Evolutionary conservation across 1,139 yeast genomes (phyloP).

Genomic region (Blastobotrys proliferans): DNA sequence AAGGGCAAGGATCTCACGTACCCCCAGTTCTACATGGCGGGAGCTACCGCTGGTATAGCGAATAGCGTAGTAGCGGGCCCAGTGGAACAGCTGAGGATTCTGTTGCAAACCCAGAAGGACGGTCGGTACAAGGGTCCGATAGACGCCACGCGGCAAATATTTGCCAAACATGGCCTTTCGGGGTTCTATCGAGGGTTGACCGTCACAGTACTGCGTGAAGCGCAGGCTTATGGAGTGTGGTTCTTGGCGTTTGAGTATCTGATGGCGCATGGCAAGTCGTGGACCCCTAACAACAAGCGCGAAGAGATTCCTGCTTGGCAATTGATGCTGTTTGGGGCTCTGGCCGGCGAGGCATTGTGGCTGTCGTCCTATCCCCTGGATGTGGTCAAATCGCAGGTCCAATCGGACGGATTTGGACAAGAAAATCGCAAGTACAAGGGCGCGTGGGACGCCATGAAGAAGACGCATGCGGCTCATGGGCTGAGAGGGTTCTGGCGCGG

Average conservation of each 20-base stretch:
- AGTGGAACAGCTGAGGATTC: constrained; percentile 69
- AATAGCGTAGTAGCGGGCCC: constrained; percentile 71
- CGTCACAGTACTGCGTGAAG: constrained; percentile 61
- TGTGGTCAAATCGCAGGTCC: constrained; percentile 66
- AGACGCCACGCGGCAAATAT: constrained; percentile 49
- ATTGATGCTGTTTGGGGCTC: constrained; percentile 58
- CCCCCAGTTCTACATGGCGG: constrained; percentile 65
- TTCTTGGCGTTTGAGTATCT: constrained; percentile 66
- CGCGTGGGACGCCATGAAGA: constrained; percentile 43
- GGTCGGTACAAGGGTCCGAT: constrained; percentile 42
- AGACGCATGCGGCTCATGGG: constrained; percentile 48
- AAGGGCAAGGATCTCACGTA: constrained; percentile 42
- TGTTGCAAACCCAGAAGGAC: constrained; percentile 55
- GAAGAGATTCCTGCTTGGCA: constrained; percentile 58
- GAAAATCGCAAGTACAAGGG: constrained; percentile 44
- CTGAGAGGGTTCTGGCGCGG: constrained; percentile 67
- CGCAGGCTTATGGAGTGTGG: constrained; percentile 84
- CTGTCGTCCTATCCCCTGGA: constrained; percentile 67
- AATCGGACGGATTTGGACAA: constrained; percentile 58
- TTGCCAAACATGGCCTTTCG: constrained; percentile 43
- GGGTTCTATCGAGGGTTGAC: constrained; percentile 60
- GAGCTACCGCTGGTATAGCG: constrained; percentile 74
- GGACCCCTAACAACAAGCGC: constrained; percentile 31
- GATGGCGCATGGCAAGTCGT: constrained; percentile 34
- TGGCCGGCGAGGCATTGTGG: constrained; percentile 74